Evolutionary conservation across 1,284 basidiomycete species (phyloP), one percentile per base, ranked within the genome.

Genomic region (Ceratobasidium sp.): DNA sequence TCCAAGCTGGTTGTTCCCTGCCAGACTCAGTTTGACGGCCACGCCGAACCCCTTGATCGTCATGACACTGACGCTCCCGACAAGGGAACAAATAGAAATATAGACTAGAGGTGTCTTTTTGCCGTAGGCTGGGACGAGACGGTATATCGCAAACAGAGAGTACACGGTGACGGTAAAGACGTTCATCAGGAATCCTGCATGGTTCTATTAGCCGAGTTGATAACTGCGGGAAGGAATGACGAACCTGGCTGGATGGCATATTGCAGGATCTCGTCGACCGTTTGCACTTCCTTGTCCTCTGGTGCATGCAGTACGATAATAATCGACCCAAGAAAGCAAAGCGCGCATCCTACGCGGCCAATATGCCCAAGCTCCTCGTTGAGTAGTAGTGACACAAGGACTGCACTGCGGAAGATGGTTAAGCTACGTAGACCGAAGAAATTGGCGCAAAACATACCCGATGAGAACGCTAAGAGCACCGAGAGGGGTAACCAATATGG

Each of bases 241-340:
- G 75, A 80, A 96, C 96, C 95, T 81, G 96, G 94, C 82, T 96
- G 94, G 56, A 96, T 86, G 17, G 96, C 97, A 84, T 96, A 98
- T 79, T 91, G 87, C 59, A 98, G 85, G 79, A 99, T 96, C 84
- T 99, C 95, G 82, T 98, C 97, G 23, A 99, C 96, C 0, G 96
- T 98, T 82, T 94, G 88, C 44, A 99, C 91, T 65, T 94, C 93
- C 85, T 96, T 96, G 87, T 99, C 97, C 83, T 96, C 96, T 4
- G 97, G 97, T 23, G 97, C 97, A 82, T 99, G 96, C 2, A 99
- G 88, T 64, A 99, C 94, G 81, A 99, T 99, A 82, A 99, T 94
- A 78, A 99, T 87, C 4, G 96, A 97, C 17, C 97, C 97, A 57
- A 96, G 87, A 59, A 99, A 87, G 84, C 97, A 99, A 54, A 97